These are phyloP conservation scores for Neoboletus brunneissimus DNA, from an alignment of 768 basidiomycete species.

Conservation along the genomic window DNA sequence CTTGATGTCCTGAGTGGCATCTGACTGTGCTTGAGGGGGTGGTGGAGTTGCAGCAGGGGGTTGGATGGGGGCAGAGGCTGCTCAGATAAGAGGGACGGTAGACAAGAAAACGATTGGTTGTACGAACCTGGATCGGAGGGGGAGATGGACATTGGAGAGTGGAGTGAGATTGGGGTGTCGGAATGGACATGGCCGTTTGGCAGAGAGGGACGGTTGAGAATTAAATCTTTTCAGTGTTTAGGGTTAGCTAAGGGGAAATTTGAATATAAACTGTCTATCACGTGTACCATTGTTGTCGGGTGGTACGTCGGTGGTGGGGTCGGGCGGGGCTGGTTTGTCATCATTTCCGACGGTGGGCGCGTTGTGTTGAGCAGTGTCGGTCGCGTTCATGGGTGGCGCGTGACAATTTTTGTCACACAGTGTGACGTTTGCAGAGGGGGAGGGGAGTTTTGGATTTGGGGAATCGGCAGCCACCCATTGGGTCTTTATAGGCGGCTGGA, in stretches of 20 bases:
- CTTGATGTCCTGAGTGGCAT: conserved; percentile 52
- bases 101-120: conserved; percentile 14
- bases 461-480: conserved; percentile 64
- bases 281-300: conserved; percentile 39
- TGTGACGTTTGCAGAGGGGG: conserved; percentile 49
- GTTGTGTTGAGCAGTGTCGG: conserved; percentile 28
- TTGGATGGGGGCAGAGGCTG: conserved; percentile 44
- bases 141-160: conserved; percentile 42
- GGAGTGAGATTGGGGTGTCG: conserved; percentile 50
- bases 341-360: conserved; percentile 30
- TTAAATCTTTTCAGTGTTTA: conserved; percentile 31
- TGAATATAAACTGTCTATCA: conserved; percentile 33
- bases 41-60: conserved; percentile 47
- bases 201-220: conserved; percentile 36
- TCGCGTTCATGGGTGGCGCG: conserved; percentile 67
- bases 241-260: conserved; percentile 37
- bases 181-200: conserved; percentile 67
- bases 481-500: conserved; percentile 79
- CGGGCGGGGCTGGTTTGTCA: conserved; percentile 27
- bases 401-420: conserved; percentile 64
- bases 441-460: conserved; percentile 63
- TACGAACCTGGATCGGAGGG: conserved; percentile 52
- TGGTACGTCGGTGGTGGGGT: conserved; percentile 17
- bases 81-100: conserved; percentile 28
- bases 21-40: conserved; percentile 43